phyloP scores from a whole-genome alignment of 176 grass and related monocot species.

The Triticum timopheevii region DNA sequence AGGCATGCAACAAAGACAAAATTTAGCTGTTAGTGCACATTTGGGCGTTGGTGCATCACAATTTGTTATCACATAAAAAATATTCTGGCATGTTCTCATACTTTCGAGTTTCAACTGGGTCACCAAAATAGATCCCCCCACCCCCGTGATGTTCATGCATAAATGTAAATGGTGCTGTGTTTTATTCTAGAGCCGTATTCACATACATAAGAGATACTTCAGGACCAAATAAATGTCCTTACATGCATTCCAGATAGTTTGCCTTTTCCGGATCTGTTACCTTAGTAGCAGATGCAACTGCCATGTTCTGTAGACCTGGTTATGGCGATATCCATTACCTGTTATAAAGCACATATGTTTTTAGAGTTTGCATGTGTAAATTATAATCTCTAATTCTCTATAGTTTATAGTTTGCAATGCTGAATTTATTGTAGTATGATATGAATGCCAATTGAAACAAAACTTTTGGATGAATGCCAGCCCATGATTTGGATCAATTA shows the following conservation, averaged over 20 bases:
- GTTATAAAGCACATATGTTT: neutral
- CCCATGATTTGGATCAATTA: neutral
- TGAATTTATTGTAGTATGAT: neutral
- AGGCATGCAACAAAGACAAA: neutral
- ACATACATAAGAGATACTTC: neutral
- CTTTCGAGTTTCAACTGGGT: neutral
- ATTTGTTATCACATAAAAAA: neutral
- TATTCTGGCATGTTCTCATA: neutral
- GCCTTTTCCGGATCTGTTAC: neutral
- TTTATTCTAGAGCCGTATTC: neutral
- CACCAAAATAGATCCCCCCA: neutral
- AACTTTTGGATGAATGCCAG: neutral
- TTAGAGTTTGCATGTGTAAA: slow-evolving; percentile 1
- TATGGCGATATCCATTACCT: neutral
- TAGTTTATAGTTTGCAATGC: neutral
- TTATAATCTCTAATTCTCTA: neutral
- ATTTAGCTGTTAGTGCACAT: neutral
- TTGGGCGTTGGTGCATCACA: neutral
- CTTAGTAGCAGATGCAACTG: slow-evolving; percentile 6
- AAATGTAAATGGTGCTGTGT: slow-evolving; percentile 11
- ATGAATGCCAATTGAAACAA: neutral
- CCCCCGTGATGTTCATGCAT: neutral
- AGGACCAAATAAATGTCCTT: neutral
- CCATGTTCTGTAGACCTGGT: neutral
- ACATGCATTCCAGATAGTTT: neutral